Base-by-base conservation (phyloP, 495 filamentous ascomycete genomes). In the Penicillium crystallinum region DNA sequence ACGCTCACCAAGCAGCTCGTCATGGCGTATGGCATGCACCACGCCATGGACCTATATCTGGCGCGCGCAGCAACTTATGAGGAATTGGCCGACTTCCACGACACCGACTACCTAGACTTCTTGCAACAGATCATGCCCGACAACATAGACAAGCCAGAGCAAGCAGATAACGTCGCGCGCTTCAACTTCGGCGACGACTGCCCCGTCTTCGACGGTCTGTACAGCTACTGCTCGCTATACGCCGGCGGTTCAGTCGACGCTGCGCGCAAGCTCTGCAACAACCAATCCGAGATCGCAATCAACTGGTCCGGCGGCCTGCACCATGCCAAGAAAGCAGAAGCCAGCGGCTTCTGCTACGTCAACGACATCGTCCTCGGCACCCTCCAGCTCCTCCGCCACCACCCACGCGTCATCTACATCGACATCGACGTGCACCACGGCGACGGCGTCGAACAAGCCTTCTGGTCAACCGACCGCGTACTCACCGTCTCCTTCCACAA, bases 271-370 rank as follows among this genome's bases (percentile, higher is more conserved):
- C 81, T 98, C 31, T 87, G 85, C 59, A 85, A 87, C 61, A 76
- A 85, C 31, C 88, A 97, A 70, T 87, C 90, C 21, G 85, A 96
- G 63, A 97, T 98, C 59, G 93, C 93, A 10, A 91, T 97, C 74
- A 96, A 96, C 68, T 98, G 93, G 93, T 92, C 90, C n/a, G 93
- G 93, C 17, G 93, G 93, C 3, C 76, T 98, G n/a, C 93, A 98
- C 64, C 93, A 98, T 68, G 93, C 93, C 22, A 96, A 96, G 65
- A 96, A 95, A 62, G 83, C 85, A 63, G 89, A 95, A 68, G 93
- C 95, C 15, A 88, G 84, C 43, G 93, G 93, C 6, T 98, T 98
- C 72, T 98, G 93, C 73, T 98, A 98, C 71, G 85, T 96, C 62
- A 98, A 98, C 66, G 93, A 98, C 69, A 97, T 98, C 65, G 95